These are phyloP conservation scores for Podaxis sp. DNA, from an alignment of 768 basidiomycete genomes.

Conservation along the genomic window DNA sequence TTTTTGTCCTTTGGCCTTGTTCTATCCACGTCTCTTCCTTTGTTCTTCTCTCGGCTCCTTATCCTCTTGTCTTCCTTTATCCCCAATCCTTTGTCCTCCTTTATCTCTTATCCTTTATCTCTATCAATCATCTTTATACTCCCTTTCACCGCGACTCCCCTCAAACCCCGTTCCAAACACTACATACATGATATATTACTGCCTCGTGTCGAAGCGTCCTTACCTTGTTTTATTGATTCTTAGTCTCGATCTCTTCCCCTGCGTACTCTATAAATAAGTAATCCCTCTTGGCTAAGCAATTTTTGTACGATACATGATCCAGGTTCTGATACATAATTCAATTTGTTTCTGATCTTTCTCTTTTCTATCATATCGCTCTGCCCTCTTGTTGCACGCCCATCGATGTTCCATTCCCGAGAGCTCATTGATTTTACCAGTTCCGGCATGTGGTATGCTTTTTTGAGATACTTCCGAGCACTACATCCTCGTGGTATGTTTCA, in stretches of 20 bases:
- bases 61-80: background rate
- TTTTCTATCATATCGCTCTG: background rate
- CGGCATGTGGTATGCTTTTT: background rate
- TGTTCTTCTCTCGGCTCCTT: background rate
- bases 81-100: background rate
- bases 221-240: background rate
- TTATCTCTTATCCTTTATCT: background rate
- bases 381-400: background rate
- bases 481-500: background rate
- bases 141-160: background rate
- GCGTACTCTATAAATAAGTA: background rate
- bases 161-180: background rate
- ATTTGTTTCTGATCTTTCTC: background rate
- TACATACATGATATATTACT: background rate
- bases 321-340: background rate
- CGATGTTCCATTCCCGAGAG: background rate
- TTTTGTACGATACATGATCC: slow-evolving; percentile 2
- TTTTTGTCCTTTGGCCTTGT: background rate
- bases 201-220: background rate
- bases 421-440: background rate
- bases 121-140: background rate
- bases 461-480: background rate
- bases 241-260: background rate
- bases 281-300: background rate
- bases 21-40: background rate